Conservation (phyloP, 2,329 filamentous ascomycete genomes). For the Dactylellina parvicollis region DNA sequence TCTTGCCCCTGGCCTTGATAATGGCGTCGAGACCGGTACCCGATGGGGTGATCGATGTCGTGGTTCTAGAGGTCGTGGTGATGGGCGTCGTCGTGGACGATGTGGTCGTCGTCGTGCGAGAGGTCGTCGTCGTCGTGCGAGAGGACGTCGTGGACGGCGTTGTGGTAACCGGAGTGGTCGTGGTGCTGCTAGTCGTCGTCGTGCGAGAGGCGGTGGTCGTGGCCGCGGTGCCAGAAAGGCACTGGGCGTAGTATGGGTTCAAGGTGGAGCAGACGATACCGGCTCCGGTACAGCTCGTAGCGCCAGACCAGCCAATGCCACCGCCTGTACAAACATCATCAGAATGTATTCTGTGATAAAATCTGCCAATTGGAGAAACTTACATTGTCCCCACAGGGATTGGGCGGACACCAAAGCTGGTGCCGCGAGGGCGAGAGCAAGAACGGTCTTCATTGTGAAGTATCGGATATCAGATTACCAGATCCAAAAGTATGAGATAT, state of each 20-base stretch:
- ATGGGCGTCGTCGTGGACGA: not conserved
- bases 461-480: constrained; percentile 41
- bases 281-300: constrained; percentile 15
- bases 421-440: constrained; percentile 46
- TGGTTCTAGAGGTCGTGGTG: constrained; percentile 7
- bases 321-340: constrained; percentile 20
- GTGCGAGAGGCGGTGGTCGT: constrained; percentile 12
- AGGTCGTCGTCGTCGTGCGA: constrained; percentile 8
- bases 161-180: constrained; percentile 5
- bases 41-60: constrained; percentile 60
- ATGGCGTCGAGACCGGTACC: constrained; percentile 67
- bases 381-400: constrained; percentile 49
- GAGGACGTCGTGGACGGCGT: not conserved
- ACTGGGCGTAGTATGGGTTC: constrained; percentile 52
- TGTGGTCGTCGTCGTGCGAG: constrained; percentile 14
- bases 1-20: constrained; percentile 72
- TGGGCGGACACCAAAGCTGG: constrained; percentile 48
- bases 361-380: constrained; percentile 13
- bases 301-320: constrained; percentile 48
- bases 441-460: constrained; percentile 40
- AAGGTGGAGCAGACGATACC: constrained; percentile 29
- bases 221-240: constrained; percentile 28
- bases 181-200: constrained; percentile 12
- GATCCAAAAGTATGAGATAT: constrained; percentile 25
- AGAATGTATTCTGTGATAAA: not conserved